A percentile compares a stretch with the other conserved stretches of the same genome.
Conservation (phyloP, 805 yeast species). For the Candida xyloterini region DNA sequence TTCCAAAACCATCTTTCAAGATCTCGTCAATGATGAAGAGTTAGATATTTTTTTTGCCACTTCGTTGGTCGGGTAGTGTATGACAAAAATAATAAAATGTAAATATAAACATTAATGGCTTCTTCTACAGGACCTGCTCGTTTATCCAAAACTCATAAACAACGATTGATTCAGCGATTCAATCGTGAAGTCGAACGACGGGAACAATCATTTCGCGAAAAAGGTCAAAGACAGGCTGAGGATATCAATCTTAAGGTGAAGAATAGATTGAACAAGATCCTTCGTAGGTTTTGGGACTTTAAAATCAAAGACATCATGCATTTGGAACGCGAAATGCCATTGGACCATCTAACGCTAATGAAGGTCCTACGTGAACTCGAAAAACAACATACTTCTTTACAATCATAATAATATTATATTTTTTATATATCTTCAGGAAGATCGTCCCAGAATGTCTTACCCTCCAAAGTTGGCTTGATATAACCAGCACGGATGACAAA, state of each 20-base stretch:
- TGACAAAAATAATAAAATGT: constrained; percentile 1
- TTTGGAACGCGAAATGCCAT: constrained; percentile 41
- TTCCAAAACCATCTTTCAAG: constrained; percentile 75
- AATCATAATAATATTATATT: constrained; percentile 2
- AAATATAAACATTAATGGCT: constrained; percentile 4
- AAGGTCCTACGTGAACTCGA: constrained; percentile 31
- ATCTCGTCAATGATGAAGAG: not conserved
- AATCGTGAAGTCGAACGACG: constrained; percentile 18
- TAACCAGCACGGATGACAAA: constrained; percentile 84
- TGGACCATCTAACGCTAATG: constrained; percentile 28
- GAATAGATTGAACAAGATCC: constrained; percentile 44
- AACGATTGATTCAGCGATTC: constrained; percentile 32
- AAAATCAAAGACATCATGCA: constrained; percentile 42
- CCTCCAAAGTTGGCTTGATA: constrained; percentile 84
- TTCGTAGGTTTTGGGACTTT: constrained; percentile 48
- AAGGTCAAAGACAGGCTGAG: constrained; percentile 26
- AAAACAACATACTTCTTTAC: not conserved
- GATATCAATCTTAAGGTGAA: constrained; percentile 38
- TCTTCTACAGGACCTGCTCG: constrained; percentile 9
- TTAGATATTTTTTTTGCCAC: constrained; percentile 17
- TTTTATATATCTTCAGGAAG: constrained; percentile 69
- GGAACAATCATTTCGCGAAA: constrained; percentile 21
- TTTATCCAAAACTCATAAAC: constrained; percentile 37
- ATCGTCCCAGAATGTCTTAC: constrained; percentile 92
- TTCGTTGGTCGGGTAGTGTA: constrained; percentile 11